Base-by-base conservation (phyloP, 352 stramenopile species). In the Globisporangium polare region DNA sequence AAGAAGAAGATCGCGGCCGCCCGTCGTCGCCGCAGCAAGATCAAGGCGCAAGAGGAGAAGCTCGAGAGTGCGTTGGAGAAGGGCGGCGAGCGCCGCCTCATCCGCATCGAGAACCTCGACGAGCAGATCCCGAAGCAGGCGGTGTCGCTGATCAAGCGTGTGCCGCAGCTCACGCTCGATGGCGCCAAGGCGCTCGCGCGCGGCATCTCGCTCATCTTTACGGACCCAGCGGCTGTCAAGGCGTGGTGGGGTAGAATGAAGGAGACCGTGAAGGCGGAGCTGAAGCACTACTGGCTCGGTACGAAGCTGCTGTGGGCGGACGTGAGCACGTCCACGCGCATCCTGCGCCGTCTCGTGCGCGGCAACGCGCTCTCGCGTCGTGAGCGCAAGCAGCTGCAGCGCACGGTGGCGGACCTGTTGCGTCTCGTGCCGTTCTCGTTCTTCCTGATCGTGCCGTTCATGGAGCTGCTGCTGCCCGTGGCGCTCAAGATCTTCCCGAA, bases 401-500 rank as follows among this genome's bases (percentile, higher is more conserved):
- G 97, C 57, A 99, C 97, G 17, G 94, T 97, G 7, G 92, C 90
- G 1, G 97, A 99, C 80, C 65, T 99, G 35, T 94, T 99, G 67
- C 96, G 97, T 57, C 76, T 99, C 9, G 95, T 99, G 63, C 97
- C 97, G 29, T 98, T 99, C 60, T 84, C 85, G 27, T 97, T 99
- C 75, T 99, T 99, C 69, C 77, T 99, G 56, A 78, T 99, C 39
- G 96, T 99, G 45, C 97, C 97, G 17, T 99, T 99, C 72, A 98
- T 99, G 94, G 97, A 99, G 74, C 83, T 99, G 68, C 75, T 98
- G 49, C 75, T 99, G 31, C 97, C 97, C 0, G 92, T 99, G 71
- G 96, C 96, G 20, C 81, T 99, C 24, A 98, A 98, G 68, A 71
- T 99, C 37, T 99, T 99, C 83, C 97, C 97, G 3, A 99, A 99